Evolutionary conservation across 306 rosid species (phyloP), one percentile per base, ranked within the genome.

Genomic region (Inga oerstediana): DNA sequence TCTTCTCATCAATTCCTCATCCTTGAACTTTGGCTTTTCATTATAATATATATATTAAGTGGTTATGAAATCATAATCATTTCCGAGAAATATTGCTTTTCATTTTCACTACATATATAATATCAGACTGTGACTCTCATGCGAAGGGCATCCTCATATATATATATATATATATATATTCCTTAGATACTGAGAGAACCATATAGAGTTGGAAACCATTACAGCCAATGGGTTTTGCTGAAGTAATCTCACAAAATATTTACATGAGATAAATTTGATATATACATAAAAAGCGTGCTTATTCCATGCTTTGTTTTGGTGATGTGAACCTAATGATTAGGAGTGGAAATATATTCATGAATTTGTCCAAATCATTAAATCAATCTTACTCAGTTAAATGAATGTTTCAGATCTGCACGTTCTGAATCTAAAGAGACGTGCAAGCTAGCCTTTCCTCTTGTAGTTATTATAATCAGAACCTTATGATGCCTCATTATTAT

Each of bases 21-120:
- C 93, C 91, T 82, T 87, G 81, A 89, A 85, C 84, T 78, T 89
- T 74, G 92, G 92, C 92, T 91, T 91, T 91, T 77, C 80, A 58
- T 78, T 79, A 75, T 68, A 87, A 77, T 73, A 81, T 52, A 74
- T 73, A 81, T 52, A 65, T 83, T 44, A 54, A 79, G 79, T 62
- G 75, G 62, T 10, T 71, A 77, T 76, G 89, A 81, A 82, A 69
- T 69, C 76, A 76, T 75, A 78, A 88, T 87, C 81, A 87, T 87
- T 81, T 81, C 88, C 35, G 65, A 82, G 6, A 39, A 39, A 39
- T 39, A 39, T 6, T 85, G 86, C 88, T 78, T 81, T 81, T 81
- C 45, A 58, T 79, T 87, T 87, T 84, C 56, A 46, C 58, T 72
- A 74, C 54, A 68, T 73, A 79, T 65, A 81, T 74, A 88, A 70